phyloP scores from a whole-genome alignment of 1,284 basidiomycete species.

The Ustilago trichophora region DNA sequence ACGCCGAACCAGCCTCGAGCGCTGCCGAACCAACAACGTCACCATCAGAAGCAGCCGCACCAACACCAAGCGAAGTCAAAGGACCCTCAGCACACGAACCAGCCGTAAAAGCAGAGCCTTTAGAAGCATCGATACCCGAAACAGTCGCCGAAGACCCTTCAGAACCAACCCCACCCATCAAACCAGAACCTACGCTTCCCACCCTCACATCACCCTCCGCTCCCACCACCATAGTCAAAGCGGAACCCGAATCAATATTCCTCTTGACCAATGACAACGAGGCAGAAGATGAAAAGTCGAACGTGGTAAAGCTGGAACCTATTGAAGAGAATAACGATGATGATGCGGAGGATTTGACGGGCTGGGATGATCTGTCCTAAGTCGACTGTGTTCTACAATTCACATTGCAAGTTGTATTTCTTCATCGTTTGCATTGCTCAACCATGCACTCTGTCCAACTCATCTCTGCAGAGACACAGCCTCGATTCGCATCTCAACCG shows the following conservation, averaged over 20 bases:
- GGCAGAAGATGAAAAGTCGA: constrained; percentile 23
- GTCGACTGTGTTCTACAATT: too few species aligned
- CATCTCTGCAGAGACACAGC: too few species aligned
- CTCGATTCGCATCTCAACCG: too few species aligned
- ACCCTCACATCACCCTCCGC: not conserved
- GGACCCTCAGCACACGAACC: not conserved
- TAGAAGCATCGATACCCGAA: too few species aligned
- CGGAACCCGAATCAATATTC: constrained; percentile 5
- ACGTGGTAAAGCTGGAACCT: constrained; percentile 16
- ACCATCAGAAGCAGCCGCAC: not conserved
- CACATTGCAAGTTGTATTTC: not conserved
- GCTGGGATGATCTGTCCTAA: constrained; percentile 44
- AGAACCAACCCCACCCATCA: not conserved
- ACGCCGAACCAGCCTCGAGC: not conserved
- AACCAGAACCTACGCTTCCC: constrained; percentile 7
- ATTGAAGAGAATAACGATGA: not conserved
- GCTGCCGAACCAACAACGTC: not conserved
- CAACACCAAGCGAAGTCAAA: not conserved
- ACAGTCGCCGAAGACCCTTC: too few species aligned
- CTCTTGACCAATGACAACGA: not conserved
- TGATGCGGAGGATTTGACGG: constrained; percentile 18
- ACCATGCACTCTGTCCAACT: too few species aligned
- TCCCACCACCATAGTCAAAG: not conserved
- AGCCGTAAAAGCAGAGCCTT: not conserved
- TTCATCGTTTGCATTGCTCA: not conserved